These are phyloP conservation scores for Fennellomyces sp. DNA, from an alignment of 371 early-diverging fungal species.

Conservation along the genomic window DNA sequence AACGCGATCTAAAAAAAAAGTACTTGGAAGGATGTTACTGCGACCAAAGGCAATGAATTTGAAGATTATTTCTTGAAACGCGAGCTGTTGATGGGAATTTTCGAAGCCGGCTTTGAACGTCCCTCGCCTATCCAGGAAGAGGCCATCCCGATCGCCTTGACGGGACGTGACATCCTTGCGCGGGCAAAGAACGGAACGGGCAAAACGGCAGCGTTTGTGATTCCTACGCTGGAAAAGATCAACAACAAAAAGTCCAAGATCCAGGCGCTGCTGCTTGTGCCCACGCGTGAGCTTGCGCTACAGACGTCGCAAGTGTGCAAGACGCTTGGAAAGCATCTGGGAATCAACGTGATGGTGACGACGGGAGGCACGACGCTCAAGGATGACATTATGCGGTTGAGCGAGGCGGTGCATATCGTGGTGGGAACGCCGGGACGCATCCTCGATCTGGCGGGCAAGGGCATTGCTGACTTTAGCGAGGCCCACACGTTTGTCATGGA, in stretches of 20 bases:
- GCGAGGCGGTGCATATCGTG: slow-evolving; percentile 91
- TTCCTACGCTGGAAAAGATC: slow-evolving; percentile 95
- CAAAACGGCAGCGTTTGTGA: slow-evolving; percentile 97
- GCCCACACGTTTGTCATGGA: slow-evolving; percentile 96
- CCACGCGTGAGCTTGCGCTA: slow-evolving; percentile 97
- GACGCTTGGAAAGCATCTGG: slow-evolving; percentile 90
- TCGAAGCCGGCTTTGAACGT: slow-evolving; percentile 97
- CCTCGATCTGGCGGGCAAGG: slow-evolving; percentile 93
- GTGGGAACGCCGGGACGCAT: slow-evolving; percentile 99
- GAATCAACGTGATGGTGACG: slow-evolving; percentile 94
- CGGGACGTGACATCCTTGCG: slow-evolving; percentile 95
- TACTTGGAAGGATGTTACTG: slow-evolving; percentile 79
- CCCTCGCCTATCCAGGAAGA: slow-evolving; percentile 99
- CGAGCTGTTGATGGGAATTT: slow-evolving; percentile 97
- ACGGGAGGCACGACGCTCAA: slow-evolving; percentile 98
- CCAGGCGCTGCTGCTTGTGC: slow-evolving; percentile 92
- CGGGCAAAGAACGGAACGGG: slow-evolving; percentile 99
- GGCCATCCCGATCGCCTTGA: slow-evolving; percentile 95
- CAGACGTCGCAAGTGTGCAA: slow-evolving; percentile 97
- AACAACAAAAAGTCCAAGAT: slow-evolving; percentile 77
- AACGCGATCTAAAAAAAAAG: neutral
- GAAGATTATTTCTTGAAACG: slow-evolving; percentile 97
- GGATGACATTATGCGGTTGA: slow-evolving; percentile 97
- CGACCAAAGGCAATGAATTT: slow-evolving; percentile 97
- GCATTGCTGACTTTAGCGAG: slow-evolving; percentile 85